Conservation (phyloP, 768 basidiomycete species). For the Pholiota conissans region DNA sequence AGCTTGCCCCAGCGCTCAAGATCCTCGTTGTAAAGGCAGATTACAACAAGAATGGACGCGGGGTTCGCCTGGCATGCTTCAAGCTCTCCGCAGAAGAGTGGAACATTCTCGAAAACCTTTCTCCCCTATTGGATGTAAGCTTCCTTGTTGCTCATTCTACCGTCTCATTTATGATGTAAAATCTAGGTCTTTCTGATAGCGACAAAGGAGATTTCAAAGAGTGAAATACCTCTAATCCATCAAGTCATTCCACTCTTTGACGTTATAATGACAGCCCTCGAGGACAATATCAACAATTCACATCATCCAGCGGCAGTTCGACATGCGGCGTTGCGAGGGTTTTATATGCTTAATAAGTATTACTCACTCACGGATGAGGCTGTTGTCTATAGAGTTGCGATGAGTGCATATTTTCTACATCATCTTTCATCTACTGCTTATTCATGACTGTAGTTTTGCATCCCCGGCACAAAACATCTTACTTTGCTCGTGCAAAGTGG, state of each 20-base stretch:
- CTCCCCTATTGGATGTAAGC: slow-evolving; percentile 22
- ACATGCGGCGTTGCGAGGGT: slow-evolving; percentile 19
- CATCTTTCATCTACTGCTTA: no score
- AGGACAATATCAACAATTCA: slow-evolving; percentile 13
- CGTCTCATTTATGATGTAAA: neutral
- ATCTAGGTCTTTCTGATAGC: slow-evolving; percentile 22
- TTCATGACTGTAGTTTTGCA: no score
- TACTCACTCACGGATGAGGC: slow-evolving; percentile 25
- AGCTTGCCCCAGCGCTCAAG: neutral
- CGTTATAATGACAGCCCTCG: slow-evolving; percentile 20
- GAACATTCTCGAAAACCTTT: slow-evolving; percentile 20
- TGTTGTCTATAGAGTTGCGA: slow-evolving; percentile 23
- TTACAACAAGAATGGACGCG: neutral
- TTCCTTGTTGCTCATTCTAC: neutral
- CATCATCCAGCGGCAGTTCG: slow-evolving; percentile 13
- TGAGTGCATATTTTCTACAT: slow-evolving; percentile 18
- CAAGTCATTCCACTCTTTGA: slow-evolving; percentile 30
- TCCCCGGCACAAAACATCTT: no score
- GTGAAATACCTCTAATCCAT: slow-evolving; percentile 21
- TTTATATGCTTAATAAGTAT: slow-evolving; percentile 27
- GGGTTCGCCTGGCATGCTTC: slow-evolving; percentile 4
- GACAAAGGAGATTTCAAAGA: slow-evolving; percentile 23
- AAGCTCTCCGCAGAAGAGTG: slow-evolving; percentile 20
- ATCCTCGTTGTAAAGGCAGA: neutral
- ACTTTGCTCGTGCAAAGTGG: no score